phyloP scores from a whole-genome alignment of 345 rosid species.

The Abelmoschus esculentus region DNA sequence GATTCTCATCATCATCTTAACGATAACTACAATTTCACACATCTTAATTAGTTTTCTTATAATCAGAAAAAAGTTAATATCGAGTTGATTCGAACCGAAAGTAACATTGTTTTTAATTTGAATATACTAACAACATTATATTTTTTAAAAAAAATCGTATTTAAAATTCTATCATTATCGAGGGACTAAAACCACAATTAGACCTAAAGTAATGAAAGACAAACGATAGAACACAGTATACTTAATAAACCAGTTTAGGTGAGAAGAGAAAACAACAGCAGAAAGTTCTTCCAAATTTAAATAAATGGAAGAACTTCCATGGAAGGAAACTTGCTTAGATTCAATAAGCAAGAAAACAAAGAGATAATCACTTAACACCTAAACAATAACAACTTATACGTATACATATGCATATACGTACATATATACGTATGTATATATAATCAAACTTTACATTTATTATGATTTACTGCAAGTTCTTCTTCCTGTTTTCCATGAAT shows the following conservation, averaged over 20 bases:
- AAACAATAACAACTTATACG: neutral
- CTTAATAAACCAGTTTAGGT: slow-evolving; percentile 4
- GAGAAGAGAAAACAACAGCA: slow-evolving; percentile 9
- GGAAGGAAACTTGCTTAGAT: slow-evolving; percentile 11
- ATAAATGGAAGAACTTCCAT: slow-evolving; percentile 7
- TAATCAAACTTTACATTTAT: too few relatives aligned
- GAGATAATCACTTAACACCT: slow-evolving; percentile 5
- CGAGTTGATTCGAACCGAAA: too few relatives aligned
- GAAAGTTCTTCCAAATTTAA: slow-evolving; percentile 6
- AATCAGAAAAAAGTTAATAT: too few relatives aligned
- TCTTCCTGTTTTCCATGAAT: slow-evolving; percentile 47
- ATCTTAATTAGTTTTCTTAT: too few relatives aligned
- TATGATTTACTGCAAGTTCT: neutral
- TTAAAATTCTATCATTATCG: neutral
- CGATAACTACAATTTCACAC: too few relatives aligned
- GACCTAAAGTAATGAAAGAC: neutral
- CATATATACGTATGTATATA: too few relatives aligned
- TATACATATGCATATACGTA: too few relatives aligned
- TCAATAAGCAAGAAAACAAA: slow-evolving; percentile 14
- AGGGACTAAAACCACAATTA: neutral
- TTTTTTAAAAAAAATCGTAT: too few relatives aligned
- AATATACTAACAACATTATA: too few relatives aligned
- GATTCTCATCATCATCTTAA: too few relatives aligned
- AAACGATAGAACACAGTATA: neutral
- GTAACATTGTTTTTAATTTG: too few relatives aligned